A percentile compares a stretch with the other conserved stretches of the same genome.
Conservation (phyloP, 306 rosid species). For the Castanea mollissima region DNA sequence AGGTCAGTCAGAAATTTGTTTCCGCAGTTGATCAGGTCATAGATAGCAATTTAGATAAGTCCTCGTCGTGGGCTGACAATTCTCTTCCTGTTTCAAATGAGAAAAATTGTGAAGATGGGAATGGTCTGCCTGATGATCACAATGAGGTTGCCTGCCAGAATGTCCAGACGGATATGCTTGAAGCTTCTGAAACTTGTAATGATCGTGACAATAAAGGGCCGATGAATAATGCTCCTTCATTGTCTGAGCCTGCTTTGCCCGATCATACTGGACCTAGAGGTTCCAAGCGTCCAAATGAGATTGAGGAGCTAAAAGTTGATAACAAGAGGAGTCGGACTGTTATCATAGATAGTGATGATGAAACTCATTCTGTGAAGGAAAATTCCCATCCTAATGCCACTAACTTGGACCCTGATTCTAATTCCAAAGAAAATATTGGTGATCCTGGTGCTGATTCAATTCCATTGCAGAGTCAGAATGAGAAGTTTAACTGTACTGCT, state of each 20-base stretch:
- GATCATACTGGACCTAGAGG: conserved; percentile 52
- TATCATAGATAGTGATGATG: conserved; percentile 39
- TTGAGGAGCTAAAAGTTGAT: conserved; percentile 43
- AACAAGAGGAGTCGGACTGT: conserved; percentile 50
- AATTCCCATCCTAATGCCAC: conserved; percentile 27
- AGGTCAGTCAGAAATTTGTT: conserved; percentile 38
- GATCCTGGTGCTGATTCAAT: conserved; percentile 32
- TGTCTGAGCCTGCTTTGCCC: conserved; percentile 30
- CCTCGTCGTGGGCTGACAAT: conserved; percentile 27
- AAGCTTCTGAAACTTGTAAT: conserved; percentile 37
- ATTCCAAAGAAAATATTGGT: conserved; percentile 30
- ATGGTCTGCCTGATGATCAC: conserved; percentile 25
- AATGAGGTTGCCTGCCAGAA: conserved; percentile 31
- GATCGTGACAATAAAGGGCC: conserved; percentile 39
- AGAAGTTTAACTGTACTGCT: conserved; percentile 59
- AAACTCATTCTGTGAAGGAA: conserved; percentile 31
- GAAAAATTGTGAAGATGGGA: conserved; percentile 32
- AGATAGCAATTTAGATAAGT: conserved; percentile 37
- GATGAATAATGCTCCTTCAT: conserved; percentile 24
- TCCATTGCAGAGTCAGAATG: conserved; percentile 35
- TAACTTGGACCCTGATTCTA: conserved; percentile 31
- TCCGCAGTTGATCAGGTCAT: conserved; percentile 25
- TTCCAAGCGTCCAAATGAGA: conserved; percentile 56
- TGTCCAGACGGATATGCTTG: conserved; percentile 25
- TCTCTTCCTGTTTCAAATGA: conserved; percentile 37